phyloP scores from a whole-genome alignment of 139 green algal genomes.

The Chlamydomonas urium region DNA sequence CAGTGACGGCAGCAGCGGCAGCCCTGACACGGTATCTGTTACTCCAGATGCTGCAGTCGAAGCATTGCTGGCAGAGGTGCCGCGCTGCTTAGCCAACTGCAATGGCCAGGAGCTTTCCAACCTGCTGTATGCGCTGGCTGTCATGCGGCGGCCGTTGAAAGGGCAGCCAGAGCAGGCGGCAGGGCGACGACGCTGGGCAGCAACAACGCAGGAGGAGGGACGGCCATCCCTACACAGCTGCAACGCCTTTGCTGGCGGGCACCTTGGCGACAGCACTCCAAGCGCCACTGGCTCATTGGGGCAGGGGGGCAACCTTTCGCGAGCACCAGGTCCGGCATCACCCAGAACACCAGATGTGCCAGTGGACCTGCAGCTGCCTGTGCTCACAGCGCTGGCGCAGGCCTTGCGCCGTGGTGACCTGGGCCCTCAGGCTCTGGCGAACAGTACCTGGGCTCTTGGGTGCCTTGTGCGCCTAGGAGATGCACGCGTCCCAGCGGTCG shows the following conservation, averaged over 20 bases:
- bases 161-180: background rate
- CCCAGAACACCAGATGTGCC: too few relatives aligned
- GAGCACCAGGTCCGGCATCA: background rate
- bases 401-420: background rate
- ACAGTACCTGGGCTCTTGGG: background rate
- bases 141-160: background rate
- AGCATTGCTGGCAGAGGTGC: background rate
- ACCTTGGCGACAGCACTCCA: background rate
- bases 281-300: background rate
- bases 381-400: background rate
- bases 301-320: background rate
- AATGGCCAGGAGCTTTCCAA: slow-evolving; percentile 6
- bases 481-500: background rate
- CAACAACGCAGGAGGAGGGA: background rate
- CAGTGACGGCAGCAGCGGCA: too few relatives aligned
- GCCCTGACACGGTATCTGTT: too few relatives aligned
- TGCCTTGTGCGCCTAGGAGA: background rate
- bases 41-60: too few relatives aligned
- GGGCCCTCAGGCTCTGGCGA: background rate
- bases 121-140: background rate
- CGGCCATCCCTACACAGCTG: too few relatives aligned
- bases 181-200: background rate
- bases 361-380: background rate
- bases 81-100: background rate
- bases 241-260: background rate